Base-by-base conservation (phyloP, 768 basidiomycete species). In the Pleurotus sapidus region DNA sequence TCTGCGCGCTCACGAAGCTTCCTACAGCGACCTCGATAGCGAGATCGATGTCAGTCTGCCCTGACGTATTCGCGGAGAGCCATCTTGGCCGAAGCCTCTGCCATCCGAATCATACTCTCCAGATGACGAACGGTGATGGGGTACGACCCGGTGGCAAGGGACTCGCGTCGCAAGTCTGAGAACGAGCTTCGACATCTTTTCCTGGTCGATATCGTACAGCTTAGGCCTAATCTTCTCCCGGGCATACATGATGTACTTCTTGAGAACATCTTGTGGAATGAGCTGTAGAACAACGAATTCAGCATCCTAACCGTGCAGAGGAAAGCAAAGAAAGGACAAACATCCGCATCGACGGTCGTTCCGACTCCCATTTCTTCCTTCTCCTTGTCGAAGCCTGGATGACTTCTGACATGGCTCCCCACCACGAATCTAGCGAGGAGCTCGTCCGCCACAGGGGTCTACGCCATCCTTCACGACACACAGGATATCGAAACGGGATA, bases 61-160 rank as follows among this genome's bases (percentile, higher is more conserved):
- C 97, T 84, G 30, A 98, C 97, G 66, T 93, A 98, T 72, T 98
- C 96, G 54, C 97, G 82, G 60, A 99, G 76, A 49, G 95, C 87
- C 97, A 99, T 98, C 79, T 96, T 97, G 20, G 97, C 97, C 67
- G 91, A 94, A 12, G 97, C 96, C 72, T 99, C 97, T 2, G 93
- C 84, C 96, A 98, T 98, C 40, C 97, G 89, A 73, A 99, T 98
- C 92, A 97, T 97, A 69, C 94, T 96, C 75, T 99, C 97, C 58
- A 99, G 73, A 67, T 98, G 97, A 57, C 97, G 92, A 49, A 98
- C 90, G 7, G 97, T 99, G 69, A 99, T 97, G 2, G 97, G 97
- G 74, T 93, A 97, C 18, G 96, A 98, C n/a, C 96, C 96, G 1
- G 97, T 99, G 17, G 94, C 94, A 64, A 94, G 78, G 4, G 96